Base-by-base conservation (phyloP, 495 filamentous ascomycete species). In the Neurospora sp. region DNA sequence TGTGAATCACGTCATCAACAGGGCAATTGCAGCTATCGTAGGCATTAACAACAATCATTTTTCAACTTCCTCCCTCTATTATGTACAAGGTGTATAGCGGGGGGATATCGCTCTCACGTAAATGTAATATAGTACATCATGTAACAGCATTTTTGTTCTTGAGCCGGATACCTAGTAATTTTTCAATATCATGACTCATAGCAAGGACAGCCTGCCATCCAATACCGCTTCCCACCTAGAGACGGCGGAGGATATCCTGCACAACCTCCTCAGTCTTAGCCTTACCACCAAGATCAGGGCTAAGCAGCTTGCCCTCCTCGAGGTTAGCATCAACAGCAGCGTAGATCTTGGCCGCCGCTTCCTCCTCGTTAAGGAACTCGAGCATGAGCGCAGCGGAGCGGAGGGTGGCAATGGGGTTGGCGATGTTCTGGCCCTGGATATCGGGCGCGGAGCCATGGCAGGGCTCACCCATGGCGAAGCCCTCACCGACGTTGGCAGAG, bases 371-470 rank as follows among this genome's bases (percentile, higher is more conserved):
- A 75, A 97, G 81, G 82, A 99, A 99, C 85, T 98, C 95, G 74
- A 99, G 86, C 94, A 98, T 97, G 78, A 97, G 86, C 53, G 91
- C 96, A 27, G 94, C 90, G 82, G 92, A 96, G 80, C 96, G 86
- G 75, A 98, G 87, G 20, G 94, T 99, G 59, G 96, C 96, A 79
- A 99, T 93, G 68, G 96, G 96, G 84, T 99, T 98, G 76, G 96
- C 93, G 78, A 99, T 93, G 69, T 91, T 90, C 84, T 90, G 85
- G 71, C 96, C 96, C 88, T 93, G 89, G 78, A 99, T 99, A 79
- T 99, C 96, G 11, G 96, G 96, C 68, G 96, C 96, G 78, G 89
- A 92, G 37, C 96, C 96, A 82, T 99, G 96, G 85, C 96, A 99
- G 71, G 96, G 96, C 88, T 99, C 96, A 75, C 96, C 96, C 74